Percentiles rank a stretch among this genome's conserved stretches.
Conservation (phyloP, 805 yeast genomes). For the Kazachstania bromeliacearum region DNA sequence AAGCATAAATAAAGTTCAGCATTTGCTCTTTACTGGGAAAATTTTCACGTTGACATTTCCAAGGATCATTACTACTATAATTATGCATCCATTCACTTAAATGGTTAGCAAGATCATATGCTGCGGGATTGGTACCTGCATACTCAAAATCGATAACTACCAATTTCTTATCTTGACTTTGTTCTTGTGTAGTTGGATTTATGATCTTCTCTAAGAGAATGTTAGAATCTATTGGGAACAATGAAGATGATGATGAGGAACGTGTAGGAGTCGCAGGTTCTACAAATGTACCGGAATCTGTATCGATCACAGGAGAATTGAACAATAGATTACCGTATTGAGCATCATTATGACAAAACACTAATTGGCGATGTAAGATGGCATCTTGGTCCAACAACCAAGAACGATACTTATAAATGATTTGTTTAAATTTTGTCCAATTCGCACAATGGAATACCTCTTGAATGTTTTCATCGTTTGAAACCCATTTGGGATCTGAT, state of each 20-base stretch:
- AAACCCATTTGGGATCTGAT: constrained; percentile 27
- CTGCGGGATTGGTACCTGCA: constrained; percentile 83
- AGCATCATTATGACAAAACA: constrained; percentile 92
- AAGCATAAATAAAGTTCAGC: constrained; percentile 63
- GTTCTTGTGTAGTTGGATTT: constrained; percentile 32
- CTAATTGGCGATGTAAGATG: constrained; percentile 37
- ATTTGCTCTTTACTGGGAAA: constrained; percentile 68
- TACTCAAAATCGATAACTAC: constrained; percentile 96
- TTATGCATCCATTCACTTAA: constrained; percentile 96
- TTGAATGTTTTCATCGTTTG: constrained; percentile 27
- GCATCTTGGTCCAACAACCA: constrained; percentile 45
- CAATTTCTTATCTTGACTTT: constrained; percentile 54
- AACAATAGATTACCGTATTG: constrained; percentile 90
- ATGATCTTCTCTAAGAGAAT: constrained; percentile 25
- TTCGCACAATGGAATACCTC: constrained; percentile 32
- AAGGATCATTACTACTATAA: constrained; percentile 51
- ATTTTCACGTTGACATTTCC: constrained; percentile 35
- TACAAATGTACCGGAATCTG: constrained; percentile 1
- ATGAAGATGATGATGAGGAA: constrained; percentile 14
- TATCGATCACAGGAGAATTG: constrained; percentile 40
- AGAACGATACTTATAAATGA: constrained; percentile 43
- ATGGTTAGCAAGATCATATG: constrained; percentile 87
- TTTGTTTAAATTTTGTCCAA: constrained; percentile 41
- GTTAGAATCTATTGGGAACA: constrained; percentile 24
- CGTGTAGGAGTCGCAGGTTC: constrained; percentile 24